phyloP scores from a whole-genome alignment of 768 basidiomycete species.

The Boletus vermiculosoides region DNA sequence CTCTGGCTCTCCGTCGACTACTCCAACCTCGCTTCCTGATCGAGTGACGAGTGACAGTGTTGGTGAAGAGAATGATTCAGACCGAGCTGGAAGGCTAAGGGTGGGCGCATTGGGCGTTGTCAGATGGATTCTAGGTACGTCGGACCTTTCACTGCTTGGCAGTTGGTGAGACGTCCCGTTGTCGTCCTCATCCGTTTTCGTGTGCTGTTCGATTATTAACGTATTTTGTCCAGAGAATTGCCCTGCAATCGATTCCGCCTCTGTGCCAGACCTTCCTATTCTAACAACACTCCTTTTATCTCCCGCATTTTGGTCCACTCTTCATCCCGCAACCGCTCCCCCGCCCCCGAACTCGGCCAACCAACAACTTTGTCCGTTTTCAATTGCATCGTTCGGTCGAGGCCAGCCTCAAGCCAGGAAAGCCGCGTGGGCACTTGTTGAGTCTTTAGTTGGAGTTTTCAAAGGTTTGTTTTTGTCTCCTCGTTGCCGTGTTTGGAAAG shows the following conservation, averaged over 20 bases:
- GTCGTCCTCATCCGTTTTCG: not conserved
- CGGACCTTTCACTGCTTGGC: conserved; percentile 1
- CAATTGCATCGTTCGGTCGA: conserved; percentile 44
- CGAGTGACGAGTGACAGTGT: conserved; percentile 27
- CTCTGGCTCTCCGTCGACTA: conserved; percentile 31
- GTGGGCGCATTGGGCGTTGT: conserved; percentile 66
- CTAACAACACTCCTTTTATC: conserved; percentile 19
- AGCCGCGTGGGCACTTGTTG: conserved; percentile 63
- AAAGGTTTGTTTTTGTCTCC: conserved; percentile 39
- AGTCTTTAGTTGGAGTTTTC: conserved; percentile 39
- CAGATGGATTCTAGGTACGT: conserved; percentile 61
- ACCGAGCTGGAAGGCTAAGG: conserved; percentile 67
- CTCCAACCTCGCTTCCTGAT: conserved; percentile 21
- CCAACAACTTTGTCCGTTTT: conserved; percentile 27
- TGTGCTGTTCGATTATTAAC: conserved; percentile 1
- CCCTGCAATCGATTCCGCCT: conserved; percentile 2
- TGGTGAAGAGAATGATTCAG: conserved; percentile 66
- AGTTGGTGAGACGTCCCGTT: not conserved
- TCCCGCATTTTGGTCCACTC: conserved; percentile 58
- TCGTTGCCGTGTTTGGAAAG: not conserved
- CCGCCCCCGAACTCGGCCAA: conserved; percentile 27
- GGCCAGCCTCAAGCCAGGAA: conserved; percentile 72
- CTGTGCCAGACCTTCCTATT: not conserved
- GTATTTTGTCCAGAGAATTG: conserved; percentile 15
- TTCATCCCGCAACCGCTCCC: conserved; percentile 50